Base-by-base conservation (phyloP, 1,284 basidiomycete genomes). In the Rhodotorula sp. region DNA sequence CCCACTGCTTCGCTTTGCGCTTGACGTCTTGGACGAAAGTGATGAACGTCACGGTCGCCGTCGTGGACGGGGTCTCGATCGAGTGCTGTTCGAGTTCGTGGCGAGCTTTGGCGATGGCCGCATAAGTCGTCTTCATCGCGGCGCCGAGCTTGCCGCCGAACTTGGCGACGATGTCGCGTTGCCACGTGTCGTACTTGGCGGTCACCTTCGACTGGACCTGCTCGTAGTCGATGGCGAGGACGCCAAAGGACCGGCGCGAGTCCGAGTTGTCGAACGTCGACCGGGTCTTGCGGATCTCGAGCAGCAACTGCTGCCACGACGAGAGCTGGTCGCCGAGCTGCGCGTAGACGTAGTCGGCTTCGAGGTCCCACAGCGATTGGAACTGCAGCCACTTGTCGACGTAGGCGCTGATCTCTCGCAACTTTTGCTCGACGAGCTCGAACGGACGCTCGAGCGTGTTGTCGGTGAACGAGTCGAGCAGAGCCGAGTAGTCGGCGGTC, bases 11-110 rank as follows among this genome's bases (percentile, higher is more conserved):
- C 68, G 93, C 91, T 84, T 95, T 96, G 80, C 91, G 89, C 84
- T 98, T 98, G 76, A 99, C 87, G 84, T 98, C 95, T 82, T 99
- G 95, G 1, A 99, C 95, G 80, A 97, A 97, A 33, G 96, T 99
- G 82, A 99, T 98, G 82, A 99, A 97, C 1, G 92, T 90, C 75
- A 99, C 96, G 79, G 96, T 94, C 72, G 95, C 94, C 53, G 95
- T 95, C 79, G 96, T 99, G 66, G 86, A 86, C 59, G 79, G 79
- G 6, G 67, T 86, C 83, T 84, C 83, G 80, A 93, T 92, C 59
- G 89, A 89, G 78, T 91, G 87, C 70, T 93, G 90, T 82, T 99
- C 96, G 63, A 99, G 86, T 76, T 97, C 94, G 79, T 93, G 90
- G 74, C 96, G 86, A 61, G 94, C 91, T 83, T 97, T 96, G 72